phyloP scores from a whole-genome alignment of 805 yeast genomes.

The Clavispora phyllophila region DNA sequence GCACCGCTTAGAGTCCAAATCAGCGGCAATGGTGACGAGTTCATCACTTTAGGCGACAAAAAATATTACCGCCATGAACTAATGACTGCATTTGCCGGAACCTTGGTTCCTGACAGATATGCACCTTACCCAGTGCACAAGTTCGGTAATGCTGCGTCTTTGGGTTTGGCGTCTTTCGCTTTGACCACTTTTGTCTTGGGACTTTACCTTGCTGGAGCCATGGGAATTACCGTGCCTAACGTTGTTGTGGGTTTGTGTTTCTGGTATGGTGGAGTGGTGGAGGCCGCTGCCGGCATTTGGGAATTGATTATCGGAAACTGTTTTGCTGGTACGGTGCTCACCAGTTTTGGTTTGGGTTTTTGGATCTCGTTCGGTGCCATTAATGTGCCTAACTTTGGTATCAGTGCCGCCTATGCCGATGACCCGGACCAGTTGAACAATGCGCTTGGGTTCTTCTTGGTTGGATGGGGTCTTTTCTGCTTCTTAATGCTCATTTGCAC shows the following conservation, averaged over 20 bases:
- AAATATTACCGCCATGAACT: slow-evolving; percentile 51
- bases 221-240: slow-evolving; percentile 39
- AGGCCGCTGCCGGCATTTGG: slow-evolving; percentile 48
- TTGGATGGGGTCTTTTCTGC: slow-evolving; percentile 64
- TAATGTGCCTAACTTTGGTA: slow-evolving; percentile 52
- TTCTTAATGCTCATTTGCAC: slow-evolving; percentile 54
- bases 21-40: slow-evolving; percentile 35
- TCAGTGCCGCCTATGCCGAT: slow-evolving; percentile 42
- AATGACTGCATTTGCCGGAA: slow-evolving; percentile 60
- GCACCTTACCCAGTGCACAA: slow-evolving; percentile 44
- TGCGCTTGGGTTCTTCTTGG: slow-evolving; percentile 52
- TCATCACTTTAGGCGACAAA: slow-evolving; percentile 37
- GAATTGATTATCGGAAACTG: slow-evolving; percentile 48
- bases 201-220: slow-evolving; percentile 41
- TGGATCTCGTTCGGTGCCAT: slow-evolving; percentile 49
- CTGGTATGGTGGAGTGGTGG: slow-evolving; percentile 47
- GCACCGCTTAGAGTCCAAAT: slow-evolving; percentile 6
- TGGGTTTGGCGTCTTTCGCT: slow-evolving; percentile 48
- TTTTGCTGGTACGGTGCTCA: slow-evolving; percentile 51
- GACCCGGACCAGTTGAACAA: slow-evolving; percentile 38
- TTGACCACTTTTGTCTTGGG: slow-evolving; percentile 45
- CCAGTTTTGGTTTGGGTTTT: slow-evolving; percentile 48
- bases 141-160: slow-evolving; percentile 49
- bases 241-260: slow-evolving; percentile 42
- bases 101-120: slow-evolving; percentile 40